Evolutionary conservation across 306 rosid genomes (phyloP), one percentile per base, ranked within the genome.

Genomic region (Dryas drummondii): DNA sequence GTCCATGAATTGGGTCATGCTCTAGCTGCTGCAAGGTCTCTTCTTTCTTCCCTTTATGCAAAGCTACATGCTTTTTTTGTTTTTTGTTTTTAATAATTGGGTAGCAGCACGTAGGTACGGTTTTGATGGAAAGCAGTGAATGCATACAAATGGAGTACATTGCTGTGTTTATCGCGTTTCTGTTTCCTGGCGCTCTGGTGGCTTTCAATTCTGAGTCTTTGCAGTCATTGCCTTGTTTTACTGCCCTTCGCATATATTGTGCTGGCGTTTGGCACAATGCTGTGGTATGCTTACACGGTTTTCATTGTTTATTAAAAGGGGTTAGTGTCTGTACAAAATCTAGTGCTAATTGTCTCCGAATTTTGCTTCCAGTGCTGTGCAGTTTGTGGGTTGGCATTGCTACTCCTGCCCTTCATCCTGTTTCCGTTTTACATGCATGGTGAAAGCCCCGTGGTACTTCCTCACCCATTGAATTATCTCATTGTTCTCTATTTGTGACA

Each of bases 241-340:
- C 89, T 68, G 78, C 91, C 10, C 97, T 93, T 67, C 92, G 97
- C 1, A 78, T 93, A 11, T 93, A 91, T 72, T 85, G 93, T 80
- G 96, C 98, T 80, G 98, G 98, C 66, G 79, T 93, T 78, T 93
- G 97, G 98, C 98, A 93, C 86, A 93, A 93, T 80, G 97, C 96
- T 79, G 89, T 91, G 70, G 98, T 93, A 86, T 83, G 91, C 55
- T 75, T 67, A 64, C 47, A 0, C 67, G 5, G 60, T 68, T 66
- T 51, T 9, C 15, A 37, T 10, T 26, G 48, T 45, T 58, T 12
- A 26, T n/a, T 46, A 7, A 0, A 26, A 4, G 10, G 12, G 47
- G 44, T 17, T 52, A 45, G 15, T 53, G 40, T 37, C 9, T 55
- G 54, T 26, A 44, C 62, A 12, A 26, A 77, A 71, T 66, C 22